Conservation (phyloP, 2,329 filamentous ascomycete genomes). For the Bipolaris sorokiniana region DNA sequence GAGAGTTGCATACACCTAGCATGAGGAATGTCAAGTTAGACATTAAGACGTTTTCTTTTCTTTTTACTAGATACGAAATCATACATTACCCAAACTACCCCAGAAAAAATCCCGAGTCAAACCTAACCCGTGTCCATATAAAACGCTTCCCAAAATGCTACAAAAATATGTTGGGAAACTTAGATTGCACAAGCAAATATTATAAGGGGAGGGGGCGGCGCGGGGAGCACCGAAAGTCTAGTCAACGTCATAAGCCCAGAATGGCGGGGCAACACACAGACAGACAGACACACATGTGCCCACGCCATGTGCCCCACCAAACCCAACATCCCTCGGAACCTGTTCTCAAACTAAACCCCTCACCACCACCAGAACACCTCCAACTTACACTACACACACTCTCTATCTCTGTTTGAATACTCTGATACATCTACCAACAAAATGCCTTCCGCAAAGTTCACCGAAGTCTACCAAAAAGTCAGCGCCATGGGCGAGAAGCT, state of each 20-base stretch:
- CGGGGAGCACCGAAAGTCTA: neutral
- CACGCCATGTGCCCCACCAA: conserved; percentile 19
- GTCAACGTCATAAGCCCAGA: conserved; percentile 17
- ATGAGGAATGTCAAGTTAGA: neutral
- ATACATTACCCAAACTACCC: neutral
- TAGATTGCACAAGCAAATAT: neutral
- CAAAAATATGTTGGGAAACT: conserved; percentile 3
- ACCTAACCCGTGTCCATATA: neutral
- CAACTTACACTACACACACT: neutral
- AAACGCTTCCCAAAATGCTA: neutral
- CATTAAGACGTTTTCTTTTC: neutral
- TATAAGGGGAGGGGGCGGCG: neutral
- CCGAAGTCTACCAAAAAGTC: conserved; percentile 41
- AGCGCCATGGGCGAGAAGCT: conserved; percentile 41
- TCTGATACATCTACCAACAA: too few relatives aligned
- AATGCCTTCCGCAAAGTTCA: conserved; percentile 42
- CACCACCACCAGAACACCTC: conserved; percentile 1
- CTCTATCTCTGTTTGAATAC: too few relatives aligned
- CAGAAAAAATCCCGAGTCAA: neutral
- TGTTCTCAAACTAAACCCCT: conserved; percentile 16
- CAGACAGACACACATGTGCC: neutral
- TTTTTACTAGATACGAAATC: neutral
- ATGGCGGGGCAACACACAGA: neutral
- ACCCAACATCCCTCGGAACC: conserved; percentile 4
- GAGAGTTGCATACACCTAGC: neutral